These are phyloP conservation scores for Gamarada debralockiae DNA, from an alignment of 495 filamentous ascomycete genomes.

Conservation along the genomic window DNA sequence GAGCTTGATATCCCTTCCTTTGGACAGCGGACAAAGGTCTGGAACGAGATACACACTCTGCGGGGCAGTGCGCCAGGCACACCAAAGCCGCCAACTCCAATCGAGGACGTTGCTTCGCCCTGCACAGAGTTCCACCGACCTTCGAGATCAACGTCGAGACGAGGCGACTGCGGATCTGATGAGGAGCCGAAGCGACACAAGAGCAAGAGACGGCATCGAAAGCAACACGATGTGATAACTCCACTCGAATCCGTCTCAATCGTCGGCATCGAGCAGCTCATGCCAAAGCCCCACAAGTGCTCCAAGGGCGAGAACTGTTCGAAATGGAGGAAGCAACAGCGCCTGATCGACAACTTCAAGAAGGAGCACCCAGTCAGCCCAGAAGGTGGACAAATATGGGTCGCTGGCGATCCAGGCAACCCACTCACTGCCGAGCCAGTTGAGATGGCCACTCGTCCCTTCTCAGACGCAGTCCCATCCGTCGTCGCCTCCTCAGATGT, in stretches of 20 bases:
- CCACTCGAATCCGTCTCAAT: conserved; percentile 85
- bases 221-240: conserved; percentile 55
- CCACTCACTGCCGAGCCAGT: conserved; percentile 49
- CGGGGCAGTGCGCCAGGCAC: conserved; percentile 55
- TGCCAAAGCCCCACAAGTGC: conserved; percentile 82
- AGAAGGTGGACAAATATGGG: conserved; percentile 57
- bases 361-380: conserved; percentile 61
- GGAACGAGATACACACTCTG: conserved; percentile 76
- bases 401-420: conserved; percentile 69
- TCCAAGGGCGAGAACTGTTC: conserved; percentile 86
- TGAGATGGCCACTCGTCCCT: conserved; percentile 42
- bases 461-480: conserved; percentile 67
- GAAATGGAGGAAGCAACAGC: conserved; percentile 73
- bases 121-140: conserved; percentile 25
- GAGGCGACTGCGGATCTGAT: conserved; percentile 26
- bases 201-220: conserved; percentile 40
- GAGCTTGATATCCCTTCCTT: conserved; percentile 93
- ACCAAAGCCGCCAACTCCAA: conserved; percentile 50
- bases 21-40: conserved; percentile 80
- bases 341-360: conserved; percentile 61
- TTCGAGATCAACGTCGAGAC: conserved; percentile 29
- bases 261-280: conserved; percentile 83
- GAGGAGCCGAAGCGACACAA: conserved; percentile 32
- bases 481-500: conserved; percentile 88
- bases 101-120: conserved; percentile 40